Percentiles rank a stretch among this genome's conserved stretches.
phyloP scores from a whole-genome alignment of 495 filamentous ascomycete species.

The Lentithecium fluviatile region DNA sequence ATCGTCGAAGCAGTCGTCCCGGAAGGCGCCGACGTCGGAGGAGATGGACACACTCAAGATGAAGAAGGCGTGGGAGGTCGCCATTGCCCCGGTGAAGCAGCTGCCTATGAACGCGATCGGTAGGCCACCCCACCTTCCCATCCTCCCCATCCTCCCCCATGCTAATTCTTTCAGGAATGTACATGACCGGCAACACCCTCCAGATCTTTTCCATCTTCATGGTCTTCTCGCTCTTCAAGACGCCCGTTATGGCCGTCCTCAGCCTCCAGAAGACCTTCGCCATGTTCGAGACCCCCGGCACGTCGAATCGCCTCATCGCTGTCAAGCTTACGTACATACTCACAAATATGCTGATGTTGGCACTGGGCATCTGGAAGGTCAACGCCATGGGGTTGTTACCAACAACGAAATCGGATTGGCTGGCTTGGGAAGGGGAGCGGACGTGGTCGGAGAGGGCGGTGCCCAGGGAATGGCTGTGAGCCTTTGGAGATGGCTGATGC shows the following conservation, averaged over 20 bases:
- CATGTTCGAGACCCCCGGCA: constrained; percentile 84
- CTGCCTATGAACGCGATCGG: constrained; percentile 96
- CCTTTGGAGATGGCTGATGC: neutral
- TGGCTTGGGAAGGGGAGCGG: constrained; percentile 36
- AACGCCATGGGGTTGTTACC: constrained; percentile 95
- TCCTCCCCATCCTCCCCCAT: neutral
- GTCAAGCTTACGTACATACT: constrained; percentile 84
- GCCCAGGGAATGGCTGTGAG: constrained; percentile 29
- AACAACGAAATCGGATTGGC: constrained; percentile 42
- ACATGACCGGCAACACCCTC: constrained; percentile 98
- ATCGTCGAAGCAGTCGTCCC: constrained; percentile 38
- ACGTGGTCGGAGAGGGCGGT: constrained; percentile 30
- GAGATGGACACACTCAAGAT: constrained; percentile 94
- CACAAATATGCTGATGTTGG: constrained; percentile 81
- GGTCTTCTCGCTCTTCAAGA: constrained; percentile 99
- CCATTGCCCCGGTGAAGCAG: constrained; percentile 88
- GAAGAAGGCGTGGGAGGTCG: constrained; percentile 99
- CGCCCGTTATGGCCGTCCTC: constrained; percentile 80
- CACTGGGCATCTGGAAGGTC: constrained; percentile 91
- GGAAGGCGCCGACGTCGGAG: constrained; percentile 62
- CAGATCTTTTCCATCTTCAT: constrained; percentile 99
- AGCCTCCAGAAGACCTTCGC: constrained; percentile 76
- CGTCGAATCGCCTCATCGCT: constrained; percentile 63
- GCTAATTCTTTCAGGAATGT: constrained; percentile 65
- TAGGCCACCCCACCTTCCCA: constrained; percentile 4